Percentiles rank a stretch among this genome's conserved stretches.
These are phyloP conservation scores for Pyricularia pennisetigena DNA, from an alignment of 2,329 filamentous ascomycete species.

Conservation along the genomic window DNA sequence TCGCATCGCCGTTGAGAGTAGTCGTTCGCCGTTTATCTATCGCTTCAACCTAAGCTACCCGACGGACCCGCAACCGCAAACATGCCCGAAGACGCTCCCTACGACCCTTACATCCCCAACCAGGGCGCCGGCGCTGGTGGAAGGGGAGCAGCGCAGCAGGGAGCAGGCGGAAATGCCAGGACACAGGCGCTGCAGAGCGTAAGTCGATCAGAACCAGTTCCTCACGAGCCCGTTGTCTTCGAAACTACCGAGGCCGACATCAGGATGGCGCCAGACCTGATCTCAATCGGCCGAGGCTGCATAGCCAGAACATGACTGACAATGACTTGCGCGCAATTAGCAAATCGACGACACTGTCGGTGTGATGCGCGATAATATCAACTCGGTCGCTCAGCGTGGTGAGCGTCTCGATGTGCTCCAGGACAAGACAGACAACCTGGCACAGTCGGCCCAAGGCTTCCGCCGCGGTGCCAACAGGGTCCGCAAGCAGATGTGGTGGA, in stretches of 20 bases:
- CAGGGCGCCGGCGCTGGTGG: conserved; percentile 34
- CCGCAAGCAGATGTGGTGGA: conserved; percentile 99
- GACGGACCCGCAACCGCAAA: conserved; percentile 14
- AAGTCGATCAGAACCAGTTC: conserved; percentile 33
- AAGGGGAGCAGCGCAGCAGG: conserved; percentile 26
- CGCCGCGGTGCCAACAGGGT: conserved; percentile 93
- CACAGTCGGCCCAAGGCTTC: conserved; percentile 88
- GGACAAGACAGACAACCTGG: conserved; percentile 92
- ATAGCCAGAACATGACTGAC: neutral
- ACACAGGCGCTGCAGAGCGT: conserved; percentile 72
- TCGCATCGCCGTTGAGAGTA: neutral
- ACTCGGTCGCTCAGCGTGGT: conserved; percentile 90
- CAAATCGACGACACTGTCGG: conserved; percentile 96
- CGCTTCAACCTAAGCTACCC: neutral
- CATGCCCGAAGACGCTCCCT: conserved; percentile 55
- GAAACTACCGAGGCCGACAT: neutral
- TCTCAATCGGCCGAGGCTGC: neutral
- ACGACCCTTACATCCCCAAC: conserved; percentile 82
- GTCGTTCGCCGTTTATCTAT: neutral
- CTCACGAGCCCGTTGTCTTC: conserved; percentile 1
- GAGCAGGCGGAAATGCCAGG: conserved; percentile 32
- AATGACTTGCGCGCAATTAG: conserved; percentile 35
- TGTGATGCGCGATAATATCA: conserved; percentile 96
- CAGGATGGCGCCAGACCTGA: neutral
- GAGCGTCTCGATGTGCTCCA: conserved; percentile 79